Evolutionary conservation across 495 filamentous ascomycete genomes (phyloP).

Genomic region (Podospora comata): DNA sequence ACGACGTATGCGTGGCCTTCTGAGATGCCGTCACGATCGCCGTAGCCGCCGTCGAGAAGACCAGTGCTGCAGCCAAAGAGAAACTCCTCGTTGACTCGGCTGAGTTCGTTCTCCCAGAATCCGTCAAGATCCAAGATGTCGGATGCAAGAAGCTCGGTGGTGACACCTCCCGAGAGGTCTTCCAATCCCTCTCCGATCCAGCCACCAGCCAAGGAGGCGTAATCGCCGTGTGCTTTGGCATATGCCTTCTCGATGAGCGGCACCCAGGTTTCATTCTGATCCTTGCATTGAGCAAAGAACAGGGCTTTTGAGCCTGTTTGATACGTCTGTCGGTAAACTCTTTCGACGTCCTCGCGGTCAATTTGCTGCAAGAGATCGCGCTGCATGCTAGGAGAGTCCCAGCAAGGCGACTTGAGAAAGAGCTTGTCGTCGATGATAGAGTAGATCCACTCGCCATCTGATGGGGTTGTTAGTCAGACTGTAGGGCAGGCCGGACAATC

Average conservation of each 20-base stretch:
- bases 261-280: conserved; percentile 92
- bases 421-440: conserved; percentile 82
- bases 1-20: conserved; percentile 88
- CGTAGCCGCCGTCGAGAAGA: conserved; percentile 59
- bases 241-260: conserved; percentile 93
- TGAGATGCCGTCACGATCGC: conserved; percentile 69
- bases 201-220: conserved; percentile 74
- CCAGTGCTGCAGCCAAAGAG: conserved; percentile 83
- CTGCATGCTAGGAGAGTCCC: conserved; percentile 60
- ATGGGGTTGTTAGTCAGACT: background rate
- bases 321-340: conserved; percentile 75
- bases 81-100: conserved; percentile 83
- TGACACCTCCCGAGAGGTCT: conserved; percentile 90
- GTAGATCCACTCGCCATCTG: conserved; percentile 90
- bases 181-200: conserved; percentile 89
- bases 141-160: conserved; percentile 73
- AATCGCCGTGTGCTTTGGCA: conserved; percentile 90
- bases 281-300: conserved; percentile 82
- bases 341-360: conserved; percentile 64
- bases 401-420: conserved; percentile 78
- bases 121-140: conserved; percentile 86
- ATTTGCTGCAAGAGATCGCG: conserved; percentile 51
- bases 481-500: background rate
- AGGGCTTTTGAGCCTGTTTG: conserved; percentile 79
- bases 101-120: conserved; percentile 87